Percentiles rank a stretch among this genome's conserved stretches.
These are phyloP conservation scores for Aristolochia contorta DNA, from an alignment of 164 flowering plant species.

Conservation along the genomic window DNA sequence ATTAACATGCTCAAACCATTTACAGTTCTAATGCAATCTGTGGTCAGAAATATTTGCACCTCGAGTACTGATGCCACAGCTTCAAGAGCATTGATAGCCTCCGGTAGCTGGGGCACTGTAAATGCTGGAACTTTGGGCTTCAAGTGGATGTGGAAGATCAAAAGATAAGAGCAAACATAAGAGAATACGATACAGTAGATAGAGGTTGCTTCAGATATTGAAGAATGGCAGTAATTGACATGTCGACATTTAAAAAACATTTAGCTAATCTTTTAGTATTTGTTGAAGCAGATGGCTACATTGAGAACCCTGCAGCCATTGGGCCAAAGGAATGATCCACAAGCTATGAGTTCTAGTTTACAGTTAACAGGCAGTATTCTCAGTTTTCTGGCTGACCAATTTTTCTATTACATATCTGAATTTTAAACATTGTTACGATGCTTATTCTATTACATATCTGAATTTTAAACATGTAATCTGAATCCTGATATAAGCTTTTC, in stretches of 20 bases:
- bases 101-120: constrained; percentile 61
- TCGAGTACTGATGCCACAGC: constrained; percentile 36
- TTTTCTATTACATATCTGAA: too few species aligned
- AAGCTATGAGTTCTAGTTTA: constrained; percentile 1
- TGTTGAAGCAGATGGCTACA: too few species aligned
- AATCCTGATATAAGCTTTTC: too few species aligned
- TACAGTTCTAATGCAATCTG: too few species aligned
- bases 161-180: constrained; percentile 36
- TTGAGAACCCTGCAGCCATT: too few species aligned
- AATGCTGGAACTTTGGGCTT: constrained; percentile 83
- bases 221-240: constrained; percentile 3
- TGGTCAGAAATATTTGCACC: constrained; percentile 23
- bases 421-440: too few species aligned
- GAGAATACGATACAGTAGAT: constrained; percentile 21
- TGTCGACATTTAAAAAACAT: too few species aligned
- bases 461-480: too few species aligned
- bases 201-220: constrained; percentile 14
- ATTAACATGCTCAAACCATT: too few species aligned
- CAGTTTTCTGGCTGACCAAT: too few species aligned
- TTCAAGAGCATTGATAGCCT: constrained; percentile 79
- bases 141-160: constrained; percentile 41
- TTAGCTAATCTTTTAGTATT: too few species aligned
- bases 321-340: neutral
- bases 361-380: neutral
- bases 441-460: too few species aligned